These are phyloP conservation scores for Camellia granthamiana DNA, from an alignment of 148 eudicot genomes.

Conservation along the genomic window DNA sequence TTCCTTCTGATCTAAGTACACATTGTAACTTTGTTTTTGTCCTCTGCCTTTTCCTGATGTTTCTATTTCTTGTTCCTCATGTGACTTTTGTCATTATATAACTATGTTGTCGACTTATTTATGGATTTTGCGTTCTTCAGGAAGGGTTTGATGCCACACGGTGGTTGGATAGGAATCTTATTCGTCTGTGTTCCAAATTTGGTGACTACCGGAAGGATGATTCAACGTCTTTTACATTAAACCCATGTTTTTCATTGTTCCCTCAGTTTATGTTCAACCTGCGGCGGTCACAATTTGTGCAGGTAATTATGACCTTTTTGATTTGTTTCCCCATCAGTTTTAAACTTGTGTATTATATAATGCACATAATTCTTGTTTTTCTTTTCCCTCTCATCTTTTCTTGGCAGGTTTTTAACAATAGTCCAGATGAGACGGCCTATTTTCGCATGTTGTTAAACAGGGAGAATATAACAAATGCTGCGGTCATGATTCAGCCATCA, in stretches of 20 bases:
- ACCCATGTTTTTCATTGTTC: conserved; percentile 82
- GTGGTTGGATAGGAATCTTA: conserved; percentile 92
- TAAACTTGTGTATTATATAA: background rate
- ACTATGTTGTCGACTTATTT: background rate
- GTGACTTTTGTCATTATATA: background rate
- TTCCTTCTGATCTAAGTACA: background rate
- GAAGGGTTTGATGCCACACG: conserved; percentile 96
- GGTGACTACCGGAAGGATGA: conserved; percentile 97
- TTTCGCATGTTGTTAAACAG: conserved; percentile 89
- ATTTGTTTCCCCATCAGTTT: background rate
- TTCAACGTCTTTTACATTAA: conserved; percentile 82
- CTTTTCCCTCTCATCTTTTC: background rate
- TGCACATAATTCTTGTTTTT: background rate
- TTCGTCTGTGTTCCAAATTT: conserved; percentile 89
- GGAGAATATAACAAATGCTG: conserved; percentile 81
- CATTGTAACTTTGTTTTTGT: background rate
- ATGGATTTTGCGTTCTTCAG: conserved; percentile 36
- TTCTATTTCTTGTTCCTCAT: background rate
- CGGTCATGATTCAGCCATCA: conserved; percentile 95
- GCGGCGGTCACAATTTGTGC: conserved; percentile 92
- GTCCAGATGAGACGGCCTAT: conserved; percentile 99
- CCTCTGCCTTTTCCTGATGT: background rate
- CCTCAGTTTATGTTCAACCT: conserved; percentile 96
- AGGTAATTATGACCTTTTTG: conserved; percentile 38
- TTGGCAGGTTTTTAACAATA: conserved; percentile 78